phyloP scores from a whole-genome alignment of 306 rosid species.

The Vigna hirtella region DNA sequence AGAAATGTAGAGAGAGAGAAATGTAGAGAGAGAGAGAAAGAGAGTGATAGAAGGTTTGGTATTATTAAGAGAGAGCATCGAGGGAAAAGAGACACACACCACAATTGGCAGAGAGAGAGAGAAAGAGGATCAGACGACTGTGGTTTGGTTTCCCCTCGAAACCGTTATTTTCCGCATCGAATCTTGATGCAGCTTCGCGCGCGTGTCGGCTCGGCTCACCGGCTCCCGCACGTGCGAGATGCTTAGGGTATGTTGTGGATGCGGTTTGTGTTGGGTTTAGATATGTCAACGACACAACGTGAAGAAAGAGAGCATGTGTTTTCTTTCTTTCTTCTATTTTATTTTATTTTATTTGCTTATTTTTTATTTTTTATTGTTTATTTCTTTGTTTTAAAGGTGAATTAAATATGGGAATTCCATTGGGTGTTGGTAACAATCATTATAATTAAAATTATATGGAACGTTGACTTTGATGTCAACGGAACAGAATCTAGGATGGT shows the following conservation, averaged over 20 bases:
- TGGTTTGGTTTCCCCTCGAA: slow-evolving; percentile 50
- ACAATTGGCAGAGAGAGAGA: slow-evolving; percentile 36
- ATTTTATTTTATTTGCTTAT: not conserved
- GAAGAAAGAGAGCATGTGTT: not conserved
- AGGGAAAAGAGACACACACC: slow-evolving; percentile 37
- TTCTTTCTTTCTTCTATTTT: not conserved
- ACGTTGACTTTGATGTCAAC: slow-evolving; percentile 27
- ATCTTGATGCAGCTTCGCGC: slow-evolving; percentile 57
- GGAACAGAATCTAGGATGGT: slow-evolving; percentile 18
- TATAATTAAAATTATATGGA: not conserved
- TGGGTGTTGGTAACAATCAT: not conserved
- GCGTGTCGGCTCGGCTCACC: slow-evolving; percentile 19
- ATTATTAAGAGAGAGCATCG: slow-evolving; percentile 39
- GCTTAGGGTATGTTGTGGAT: not conserved
- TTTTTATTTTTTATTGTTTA: not conserved
- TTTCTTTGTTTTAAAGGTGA: not conserved
- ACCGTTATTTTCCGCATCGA: slow-evolving; percentile 62
- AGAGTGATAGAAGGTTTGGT: slow-evolving; percentile 33
- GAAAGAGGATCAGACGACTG: slow-evolving; percentile 57
- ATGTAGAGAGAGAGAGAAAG: not conserved
- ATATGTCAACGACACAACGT: slow-evolving; percentile 2
- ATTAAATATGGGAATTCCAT: not conserved
- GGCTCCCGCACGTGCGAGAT: not conserved
- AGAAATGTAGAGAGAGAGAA: not conserved
- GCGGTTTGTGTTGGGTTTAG: not conserved